phyloP scores from a whole-genome alignment of 2,329 filamentous ascomycete genomes.

The Epichloe uncinata region DNA sequence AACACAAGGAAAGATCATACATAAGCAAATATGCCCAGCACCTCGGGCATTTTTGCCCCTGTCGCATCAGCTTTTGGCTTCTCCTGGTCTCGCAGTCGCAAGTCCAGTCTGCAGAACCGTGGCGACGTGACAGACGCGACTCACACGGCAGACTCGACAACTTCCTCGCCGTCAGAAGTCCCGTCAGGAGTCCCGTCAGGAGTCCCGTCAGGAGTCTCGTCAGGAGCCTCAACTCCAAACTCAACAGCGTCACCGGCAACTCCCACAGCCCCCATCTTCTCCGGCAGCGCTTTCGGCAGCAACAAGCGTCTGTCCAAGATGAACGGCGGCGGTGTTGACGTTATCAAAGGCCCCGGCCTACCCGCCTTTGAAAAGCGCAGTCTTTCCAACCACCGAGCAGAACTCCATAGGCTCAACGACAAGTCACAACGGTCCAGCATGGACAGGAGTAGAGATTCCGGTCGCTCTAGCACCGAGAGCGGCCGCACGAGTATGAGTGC shows the following conservation, averaged over 20 bases:
- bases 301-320: constrained; percentile 13
- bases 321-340: constrained; percentile 21
- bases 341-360: constrained; percentile 15
- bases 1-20: neutral
- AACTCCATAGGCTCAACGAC: constrained; percentile 10
- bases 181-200: neutral
- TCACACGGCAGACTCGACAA: constrained; percentile 6
- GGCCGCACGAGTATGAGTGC: constrained; percentile 22
- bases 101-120: constrained; percentile 5
- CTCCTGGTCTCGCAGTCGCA: constrained; percentile 14
- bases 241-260: constrained; percentile 8
- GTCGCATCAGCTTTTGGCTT: constrained; percentile 23
- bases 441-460: constrained; percentile 15
- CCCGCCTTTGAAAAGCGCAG: constrained; percentile 17
- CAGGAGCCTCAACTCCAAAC: constrained; percentile 6
- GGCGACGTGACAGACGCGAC: constrained; percentile 9
- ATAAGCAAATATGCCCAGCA: constrained; percentile 15
- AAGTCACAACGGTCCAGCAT: constrained; percentile 13
- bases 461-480: constrained; percentile 18
- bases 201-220: too few species aligned
- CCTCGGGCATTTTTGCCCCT: constrained; percentile 17
- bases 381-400: constrained; percentile 10
- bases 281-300: constrained; percentile 10
- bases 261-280: neutral
- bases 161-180: neutral